Conservation (phyloP, 768 basidiomycete species). For the Scleroderma citrinum region DNA sequence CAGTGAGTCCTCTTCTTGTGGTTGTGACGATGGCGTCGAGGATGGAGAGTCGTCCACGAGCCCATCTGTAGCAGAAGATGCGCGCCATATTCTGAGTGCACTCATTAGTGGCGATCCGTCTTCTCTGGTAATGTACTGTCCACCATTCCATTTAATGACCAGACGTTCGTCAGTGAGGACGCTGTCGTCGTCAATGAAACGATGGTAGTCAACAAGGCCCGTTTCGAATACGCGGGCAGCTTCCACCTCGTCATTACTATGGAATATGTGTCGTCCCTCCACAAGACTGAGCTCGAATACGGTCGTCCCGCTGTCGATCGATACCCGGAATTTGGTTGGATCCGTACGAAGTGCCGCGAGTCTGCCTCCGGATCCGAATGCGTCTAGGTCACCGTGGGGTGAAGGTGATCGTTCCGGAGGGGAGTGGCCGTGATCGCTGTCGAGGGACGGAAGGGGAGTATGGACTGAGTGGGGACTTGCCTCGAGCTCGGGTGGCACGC, state of each 20-base stretch:
- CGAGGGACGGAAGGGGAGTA: constrained; percentile 14
- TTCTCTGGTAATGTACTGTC: constrained; percentile 71
- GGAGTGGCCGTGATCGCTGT: constrained; percentile 3
- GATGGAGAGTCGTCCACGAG: constrained; percentile 11
- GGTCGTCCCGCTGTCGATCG: constrained; percentile 52
- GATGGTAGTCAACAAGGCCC: constrained; percentile 58
- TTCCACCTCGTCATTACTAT: constrained; percentile 44
- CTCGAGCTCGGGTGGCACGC: constrained; percentile 50
- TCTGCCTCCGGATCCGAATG: constrained; percentile 47
- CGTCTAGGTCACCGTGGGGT: constrained; percentile 4
- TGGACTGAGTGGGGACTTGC: constrained; percentile 34
- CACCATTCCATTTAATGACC: constrained; percentile 67
- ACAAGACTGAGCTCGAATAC: constrained; percentile 75
- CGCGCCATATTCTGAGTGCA: constrained; percentile 67
- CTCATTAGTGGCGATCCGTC: constrained; percentile 73
- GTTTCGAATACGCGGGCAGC: constrained; percentile 49
- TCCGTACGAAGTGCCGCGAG: constrained; percentile 57
- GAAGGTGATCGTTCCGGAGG: constrained; percentile 1
- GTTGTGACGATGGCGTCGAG: constrained; percentile 2
- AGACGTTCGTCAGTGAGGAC: constrained; percentile 59
- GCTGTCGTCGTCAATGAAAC: constrained; percentile 58
- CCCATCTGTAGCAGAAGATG: constrained; percentile 26
- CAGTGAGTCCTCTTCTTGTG: constrained; percentile 26
- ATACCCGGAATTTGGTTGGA: constrained; percentile 56
- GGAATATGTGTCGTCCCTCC: constrained; percentile 25